Evolutionary conservation across 352 stramenopile genomes (phyloP), one percentile per base, ranked within the genome.

Genomic region (Globisporangium canariense): DNA sequence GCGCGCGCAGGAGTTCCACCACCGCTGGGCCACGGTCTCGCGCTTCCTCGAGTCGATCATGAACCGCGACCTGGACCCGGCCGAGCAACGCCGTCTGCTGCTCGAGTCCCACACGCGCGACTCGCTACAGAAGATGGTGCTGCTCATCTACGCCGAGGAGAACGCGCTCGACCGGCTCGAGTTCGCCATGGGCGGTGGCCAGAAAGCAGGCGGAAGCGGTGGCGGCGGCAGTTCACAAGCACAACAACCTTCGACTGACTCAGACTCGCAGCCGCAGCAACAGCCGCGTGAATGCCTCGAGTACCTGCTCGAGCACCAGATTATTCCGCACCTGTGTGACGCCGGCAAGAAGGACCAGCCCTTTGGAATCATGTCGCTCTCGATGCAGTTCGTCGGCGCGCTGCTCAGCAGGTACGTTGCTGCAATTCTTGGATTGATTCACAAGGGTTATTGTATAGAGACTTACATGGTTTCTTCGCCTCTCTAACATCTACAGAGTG

Each of bases 91-190:
- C n/a, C 79, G 81, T 0, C 71, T 91, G 50, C 67, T 94, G 49
- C 77, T 89, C 20, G 83, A 94, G 40, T 92, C 80, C 16, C 83
- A 91, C 72, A 94, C 83, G 51, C 80, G 83, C 56, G 85, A 96
- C 62, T 91, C 83, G 60, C 68, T 96, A 50, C 78, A 91, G 50
- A 93, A 91, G 74, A 75, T 96, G 55, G 87, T 96, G 69, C 74
- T 93, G 70, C 76, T 96, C 28, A 89, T 96, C 66, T 92, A 88
- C 69, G 82, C 84, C 30, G 87, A 96, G 59, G 87, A 96, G 55
- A 90, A 86, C 65, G 83, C 78, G 36, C 79, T 79, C 16, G 85
- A 96, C 62, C 77, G 77, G 11, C 71, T 84, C 58, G 83, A 92
- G 66, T 72, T 93, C 60, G 73, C 77, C 50, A 73, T 79, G 40